These are phyloP conservation scores for Mastigamoeba balamuthi DNA, from an alignment of 78 protist species.

Conservation along the genomic window DNA sequence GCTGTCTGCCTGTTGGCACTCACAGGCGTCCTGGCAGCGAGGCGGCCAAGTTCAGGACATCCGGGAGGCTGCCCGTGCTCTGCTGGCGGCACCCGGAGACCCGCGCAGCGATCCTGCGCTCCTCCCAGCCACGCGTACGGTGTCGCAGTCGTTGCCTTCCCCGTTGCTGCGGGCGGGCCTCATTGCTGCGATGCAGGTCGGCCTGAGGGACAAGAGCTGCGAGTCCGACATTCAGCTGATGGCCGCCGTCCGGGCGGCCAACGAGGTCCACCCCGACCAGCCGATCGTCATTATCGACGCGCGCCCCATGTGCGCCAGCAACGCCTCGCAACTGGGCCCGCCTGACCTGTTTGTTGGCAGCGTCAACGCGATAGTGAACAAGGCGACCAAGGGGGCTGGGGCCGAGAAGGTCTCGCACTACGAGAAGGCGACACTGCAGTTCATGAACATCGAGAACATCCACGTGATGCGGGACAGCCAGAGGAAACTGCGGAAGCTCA, in stretches of 20 bases:
- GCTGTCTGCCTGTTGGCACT: too few relatives aligned
- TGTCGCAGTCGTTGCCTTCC: too few relatives aligned
- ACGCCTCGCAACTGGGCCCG: too few relatives aligned
- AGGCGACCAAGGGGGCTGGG: constrained; percentile 46
- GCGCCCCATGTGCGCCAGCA: constrained; percentile 58
- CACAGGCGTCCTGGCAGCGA: too few relatives aligned
- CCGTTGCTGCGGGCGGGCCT: too few relatives aligned
- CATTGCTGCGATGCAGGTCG: too few relatives aligned
- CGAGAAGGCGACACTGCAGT: constrained; percentile 16
- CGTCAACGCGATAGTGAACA: constrained; percentile 66
- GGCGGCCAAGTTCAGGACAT: constrained; percentile 46
- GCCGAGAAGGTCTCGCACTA: constrained; percentile 48
- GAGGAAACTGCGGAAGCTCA: background rate
- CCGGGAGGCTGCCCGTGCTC: constrained; percentile 53
- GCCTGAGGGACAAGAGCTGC: constrained; percentile 14
- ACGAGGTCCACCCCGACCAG: background rate
- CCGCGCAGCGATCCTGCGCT: constrained; percentile 23
- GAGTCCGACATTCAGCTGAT: constrained; percentile 19
- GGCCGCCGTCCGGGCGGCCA: background rate
- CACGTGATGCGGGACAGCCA: constrained; percentile 63
- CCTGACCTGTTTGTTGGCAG: too few relatives aligned
- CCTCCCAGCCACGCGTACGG: constrained; percentile 70
- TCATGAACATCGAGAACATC: constrained; percentile 59
- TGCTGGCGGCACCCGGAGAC: constrained; percentile 32
- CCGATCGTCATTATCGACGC: constrained; percentile 54